phyloP scores from a whole-genome alignment of 495 filamentous ascomycete species.

The Aspergillus funiculosus region DNA sequence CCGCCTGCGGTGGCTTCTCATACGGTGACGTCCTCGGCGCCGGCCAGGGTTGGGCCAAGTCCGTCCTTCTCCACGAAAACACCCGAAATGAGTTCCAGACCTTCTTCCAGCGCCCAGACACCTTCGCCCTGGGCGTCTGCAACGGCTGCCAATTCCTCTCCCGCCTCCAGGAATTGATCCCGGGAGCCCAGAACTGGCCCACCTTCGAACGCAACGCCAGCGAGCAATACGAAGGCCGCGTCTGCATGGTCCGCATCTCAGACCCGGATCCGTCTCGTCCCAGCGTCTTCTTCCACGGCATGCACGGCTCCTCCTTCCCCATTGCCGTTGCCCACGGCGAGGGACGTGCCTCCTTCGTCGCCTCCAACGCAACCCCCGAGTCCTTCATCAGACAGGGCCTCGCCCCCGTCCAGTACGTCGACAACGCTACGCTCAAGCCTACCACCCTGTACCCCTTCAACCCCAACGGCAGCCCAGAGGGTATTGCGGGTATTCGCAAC shows the following conservation, averaged over 20 bases:
- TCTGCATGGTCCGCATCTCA: slow-evolving; percentile 78
- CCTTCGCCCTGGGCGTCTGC: slow-evolving; percentile 91
- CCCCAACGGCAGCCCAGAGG: slow-evolving; percentile 84
- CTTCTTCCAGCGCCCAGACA: slow-evolving; percentile 87
- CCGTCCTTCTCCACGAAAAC: slow-evolving; percentile 75
- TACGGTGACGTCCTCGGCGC: slow-evolving; percentile 96
- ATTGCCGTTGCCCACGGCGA: slow-evolving; percentile 91
- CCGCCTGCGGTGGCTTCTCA: slow-evolving; percentile 93
- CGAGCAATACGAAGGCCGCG: slow-evolving; percentile 89
- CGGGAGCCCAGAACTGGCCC: slow-evolving; percentile 80
- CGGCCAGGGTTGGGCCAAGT: slow-evolving; percentile 94
- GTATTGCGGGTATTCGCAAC: slow-evolving; percentile 77
- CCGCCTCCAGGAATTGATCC: slow-evolving; percentile 76
- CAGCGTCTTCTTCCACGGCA: slow-evolving; percentile 89
- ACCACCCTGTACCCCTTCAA: slow-evolving; percentile 88
- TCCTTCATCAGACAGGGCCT: slow-evolving; percentile 56
- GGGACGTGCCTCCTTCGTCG: slow-evolving; percentile 73
- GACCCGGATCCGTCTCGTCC: slow-evolving; percentile 52
- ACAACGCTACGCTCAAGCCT: slow-evolving; percentile 62
- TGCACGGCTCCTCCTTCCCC: slow-evolving; percentile 76
- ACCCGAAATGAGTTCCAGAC: slow-evolving; percentile 68
- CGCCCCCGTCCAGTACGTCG: slow-evolving; percentile 73
- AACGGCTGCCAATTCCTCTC: slow-evolving; percentile 97
- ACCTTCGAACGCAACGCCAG: slow-evolving; percentile 78
- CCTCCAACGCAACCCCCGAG: slow-evolving; percentile 30